Conservation (phyloP, 371 early-diverging fungal species). For the Nosema muscidifuracis region DNA sequence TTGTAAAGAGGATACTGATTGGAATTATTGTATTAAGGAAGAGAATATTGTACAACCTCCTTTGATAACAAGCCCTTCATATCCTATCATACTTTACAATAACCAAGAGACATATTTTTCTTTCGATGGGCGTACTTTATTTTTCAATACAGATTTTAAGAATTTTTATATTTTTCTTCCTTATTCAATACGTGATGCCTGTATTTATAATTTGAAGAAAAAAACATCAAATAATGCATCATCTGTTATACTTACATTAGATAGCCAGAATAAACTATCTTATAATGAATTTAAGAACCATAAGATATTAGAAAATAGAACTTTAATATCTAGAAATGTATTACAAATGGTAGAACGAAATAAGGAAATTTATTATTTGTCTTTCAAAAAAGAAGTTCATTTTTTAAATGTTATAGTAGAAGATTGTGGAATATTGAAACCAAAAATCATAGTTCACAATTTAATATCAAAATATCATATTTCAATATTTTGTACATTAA, state of each 20-base stretch:
- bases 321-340: conserved; percentile 35
- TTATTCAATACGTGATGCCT: neutral
- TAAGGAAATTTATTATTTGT: conserved; percentile 17
- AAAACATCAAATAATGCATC: neutral
- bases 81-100: conserved; percentile 8
- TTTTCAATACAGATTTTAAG: conserved; percentile 3
- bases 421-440: conserved; percentile 16
- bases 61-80: neutral
- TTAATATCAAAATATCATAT: neutral
- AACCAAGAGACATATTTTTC: conserved; percentile 6
- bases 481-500: neutral
- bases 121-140: conserved; percentile 22
- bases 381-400: conserved; percentile 22
- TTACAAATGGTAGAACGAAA: conserved; percentile 9
- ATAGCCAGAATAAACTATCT: conserved; percentile 24
- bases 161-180: conserved; percentile 28
- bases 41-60: neutral
- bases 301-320: neutral
- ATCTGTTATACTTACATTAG: conserved; percentile 23
- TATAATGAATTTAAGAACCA: neutral
- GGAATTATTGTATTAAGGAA: neutral
- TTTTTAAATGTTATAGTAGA: conserved; percentile 17
- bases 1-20: neutral
- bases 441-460: conserved; percentile 1
- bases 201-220: conserved; percentile 12